Conservation (phyloP, 495 filamentous ascomycete species). For the Xylaria venustula region DNA sequence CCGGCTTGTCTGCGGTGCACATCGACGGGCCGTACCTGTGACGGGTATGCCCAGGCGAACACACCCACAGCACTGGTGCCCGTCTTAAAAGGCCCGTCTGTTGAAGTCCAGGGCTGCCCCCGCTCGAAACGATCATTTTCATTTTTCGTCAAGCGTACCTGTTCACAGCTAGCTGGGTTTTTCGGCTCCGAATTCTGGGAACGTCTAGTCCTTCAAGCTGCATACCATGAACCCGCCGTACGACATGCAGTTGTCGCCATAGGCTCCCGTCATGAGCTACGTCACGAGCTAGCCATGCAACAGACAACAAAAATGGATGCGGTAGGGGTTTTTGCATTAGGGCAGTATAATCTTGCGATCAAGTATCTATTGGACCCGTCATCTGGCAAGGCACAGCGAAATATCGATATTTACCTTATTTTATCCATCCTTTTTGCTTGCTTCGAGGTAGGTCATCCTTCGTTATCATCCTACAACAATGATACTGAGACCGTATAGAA, state of each 20-base stretch:
- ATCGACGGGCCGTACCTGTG: conserved; percentile 42
- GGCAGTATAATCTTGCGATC: conserved; percentile 14
- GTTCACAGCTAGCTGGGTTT: not conserved
- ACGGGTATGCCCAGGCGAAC: conserved; percentile 34
- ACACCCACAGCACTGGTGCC: conserved; percentile 10
- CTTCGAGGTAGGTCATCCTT: conserved; percentile 16
- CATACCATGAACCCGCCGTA: conserved; percentile 36
- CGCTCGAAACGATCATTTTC: conserved; percentile 2
- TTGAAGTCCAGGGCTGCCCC: not conserved
- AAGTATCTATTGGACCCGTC: conserved; percentile 9
- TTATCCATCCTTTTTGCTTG: conserved; percentile 10
- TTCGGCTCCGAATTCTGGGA: conserved; percentile 35
- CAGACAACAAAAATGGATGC: not conserved
- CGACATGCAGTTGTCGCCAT: conserved; percentile 41
- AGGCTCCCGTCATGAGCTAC: conserved; percentile 22
- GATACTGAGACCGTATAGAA: too few species aligned
- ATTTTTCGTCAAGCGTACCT: not conserved
- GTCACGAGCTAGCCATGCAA: conserved; percentile 4
- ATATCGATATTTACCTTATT: conserved; percentile 8
- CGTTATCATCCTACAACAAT: too few species aligned
- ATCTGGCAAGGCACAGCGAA: not conserved
- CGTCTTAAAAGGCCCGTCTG: conserved; percentile 8
- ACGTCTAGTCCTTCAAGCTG: conserved; percentile 30
- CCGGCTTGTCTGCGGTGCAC: conserved; percentile 41
- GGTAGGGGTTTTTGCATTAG: not conserved